These are phyloP conservation scores for Penicillium sclerotiorum DNA, from an alignment of 2,329 filamentous ascomycete species.

Conservation along the genomic window DNA sequence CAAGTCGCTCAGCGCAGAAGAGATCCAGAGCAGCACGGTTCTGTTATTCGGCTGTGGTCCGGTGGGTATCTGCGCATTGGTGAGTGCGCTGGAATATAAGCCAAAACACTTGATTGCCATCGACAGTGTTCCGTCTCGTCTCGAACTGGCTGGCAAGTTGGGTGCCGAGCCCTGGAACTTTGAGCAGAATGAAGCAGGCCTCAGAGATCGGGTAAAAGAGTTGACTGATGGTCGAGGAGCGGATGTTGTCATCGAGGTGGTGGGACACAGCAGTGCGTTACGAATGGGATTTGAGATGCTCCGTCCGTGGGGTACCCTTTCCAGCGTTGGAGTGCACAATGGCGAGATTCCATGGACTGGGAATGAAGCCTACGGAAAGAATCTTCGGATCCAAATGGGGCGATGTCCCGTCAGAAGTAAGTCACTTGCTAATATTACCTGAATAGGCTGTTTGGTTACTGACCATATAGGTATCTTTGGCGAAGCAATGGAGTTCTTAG, in stretches of 20 bases:
- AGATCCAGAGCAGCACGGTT: constrained; percentile 48
- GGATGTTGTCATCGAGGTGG: constrained; percentile 79
- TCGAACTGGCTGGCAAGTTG: constrained; percentile 69
- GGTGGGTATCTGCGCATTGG: constrained; percentile 79
- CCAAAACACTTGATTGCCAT: constrained; percentile 76
- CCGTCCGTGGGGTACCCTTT: constrained; percentile 70
- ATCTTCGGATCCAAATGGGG: constrained; percentile 72
- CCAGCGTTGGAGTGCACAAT: constrained; percentile 74
- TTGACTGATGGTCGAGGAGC: constrained; percentile 77
- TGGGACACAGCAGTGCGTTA: constrained; percentile 68
- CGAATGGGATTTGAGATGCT: constrained; percentile 71
- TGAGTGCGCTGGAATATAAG: constrained; percentile 70
- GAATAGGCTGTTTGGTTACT: background rate
- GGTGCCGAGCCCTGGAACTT: constrained; percentile 85
- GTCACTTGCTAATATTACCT: background rate
- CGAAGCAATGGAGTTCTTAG: constrained; percentile 64
- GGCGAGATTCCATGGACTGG: constrained; percentile 68
- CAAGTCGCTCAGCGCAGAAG: constrained; percentile 56
- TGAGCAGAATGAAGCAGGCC: constrained; percentile 61
- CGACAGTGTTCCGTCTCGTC: constrained; percentile 72
- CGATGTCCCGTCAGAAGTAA: constrained; percentile 65
- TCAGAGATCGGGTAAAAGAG: constrained; percentile 63
- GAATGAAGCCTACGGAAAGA: constrained; percentile 66
- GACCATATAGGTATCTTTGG: constrained; percentile 56
- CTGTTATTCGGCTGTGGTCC: constrained; percentile 81